These are phyloP conservation scores for Suhomyces taliae DNA, from an alignment of 1,139 yeast species.

Conservation along the genomic window DNA sequence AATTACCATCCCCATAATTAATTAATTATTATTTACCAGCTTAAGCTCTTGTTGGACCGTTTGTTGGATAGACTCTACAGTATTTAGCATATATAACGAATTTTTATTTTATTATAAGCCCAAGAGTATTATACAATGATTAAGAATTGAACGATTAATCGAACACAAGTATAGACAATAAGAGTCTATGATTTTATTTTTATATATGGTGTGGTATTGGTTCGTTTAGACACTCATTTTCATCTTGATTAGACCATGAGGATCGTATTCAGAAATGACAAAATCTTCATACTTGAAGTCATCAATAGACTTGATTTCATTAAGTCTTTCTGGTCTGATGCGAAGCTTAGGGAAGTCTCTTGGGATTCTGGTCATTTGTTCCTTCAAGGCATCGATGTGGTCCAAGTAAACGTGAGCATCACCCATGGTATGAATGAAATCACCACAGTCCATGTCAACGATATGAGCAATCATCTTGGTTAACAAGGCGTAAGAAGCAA, in stretches of 20 bases:
- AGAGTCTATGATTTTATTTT: background rate
- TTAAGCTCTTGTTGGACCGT: too few relatives aligned
- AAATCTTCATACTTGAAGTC: conserved; percentile 89
- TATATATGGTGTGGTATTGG: background rate
- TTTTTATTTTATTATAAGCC: background rate
- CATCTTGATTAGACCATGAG: conserved; percentile 86
- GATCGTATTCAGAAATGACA: conserved; percentile 73
- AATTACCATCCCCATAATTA: too few relatives aligned
- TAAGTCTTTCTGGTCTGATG: conserved; percentile 56
- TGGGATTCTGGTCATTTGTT: conserved; percentile 75
- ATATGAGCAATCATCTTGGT: conserved; percentile 95
- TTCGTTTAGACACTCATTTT: conserved; percentile 57
- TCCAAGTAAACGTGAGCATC: conserved; percentile 94
- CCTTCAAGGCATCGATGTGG: conserved; percentile 85
- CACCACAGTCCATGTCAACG: conserved; percentile 92
- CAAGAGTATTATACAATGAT: background rate
- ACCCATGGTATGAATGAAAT: conserved; percentile 91
- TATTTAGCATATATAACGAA: background rate
- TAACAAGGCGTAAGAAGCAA: conserved; percentile 90
- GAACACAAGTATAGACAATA: background rate
- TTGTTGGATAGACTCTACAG: background rate
- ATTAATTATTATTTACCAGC: too few relatives aligned
- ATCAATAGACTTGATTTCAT: conserved; percentile 64
- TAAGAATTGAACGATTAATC: background rate
- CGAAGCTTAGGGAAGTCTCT: conserved; percentile 73